A percentile compares a stretch with the other conserved stretches of the same genome.
phyloP scores from a whole-genome alignment of 169 alveolate genomes.

The Amoebophrya sp. region DNA sequence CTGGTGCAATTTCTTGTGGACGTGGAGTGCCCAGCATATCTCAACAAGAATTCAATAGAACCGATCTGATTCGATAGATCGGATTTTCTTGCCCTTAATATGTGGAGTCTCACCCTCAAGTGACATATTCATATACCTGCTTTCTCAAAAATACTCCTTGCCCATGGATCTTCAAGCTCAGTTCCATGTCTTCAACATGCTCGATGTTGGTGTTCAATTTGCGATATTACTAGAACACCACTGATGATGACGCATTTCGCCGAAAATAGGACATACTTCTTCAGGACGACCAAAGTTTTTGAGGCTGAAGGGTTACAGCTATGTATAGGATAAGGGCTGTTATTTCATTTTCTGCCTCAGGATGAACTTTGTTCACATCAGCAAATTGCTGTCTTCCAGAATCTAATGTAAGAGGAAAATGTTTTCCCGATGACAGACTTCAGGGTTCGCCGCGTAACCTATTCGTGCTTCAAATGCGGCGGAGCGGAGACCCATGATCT shows the following conservation, averaged over 20 bases:
- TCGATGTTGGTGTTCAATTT: too few species aligned
- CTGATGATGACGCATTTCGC: neutral
- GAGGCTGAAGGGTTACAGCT: neutral
- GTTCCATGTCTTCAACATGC: too few species aligned
- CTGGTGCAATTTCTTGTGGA: too few species aligned
- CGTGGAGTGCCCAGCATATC: too few species aligned
- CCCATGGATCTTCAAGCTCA: too few species aligned
- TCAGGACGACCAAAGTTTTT: neutral
- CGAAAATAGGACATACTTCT: neutral
- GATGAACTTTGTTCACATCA: neutral
- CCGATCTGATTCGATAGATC: too few species aligned
- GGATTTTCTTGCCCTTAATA: too few species aligned
- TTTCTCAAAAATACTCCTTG: too few species aligned
- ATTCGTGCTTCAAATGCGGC: neutral
- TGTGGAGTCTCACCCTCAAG: too few species aligned
- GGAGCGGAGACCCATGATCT: slow-evolving; percentile 21
- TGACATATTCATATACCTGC: too few species aligned
- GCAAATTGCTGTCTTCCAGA: too few species aligned
- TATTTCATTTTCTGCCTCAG: neutral
- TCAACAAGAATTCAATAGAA: too few species aligned
- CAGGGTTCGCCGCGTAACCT: slow-evolving; percentile 28
- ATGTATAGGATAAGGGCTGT: neutral
- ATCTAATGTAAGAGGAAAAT: neutral
- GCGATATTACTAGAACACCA: neutral
- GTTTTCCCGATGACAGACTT: slow-evolving; percentile 24